Percentiles rank a stretch among this genome's conserved stretches.
Conservation (phyloP, 139 green algal species). For the Nannochloris sp. region DNA sequence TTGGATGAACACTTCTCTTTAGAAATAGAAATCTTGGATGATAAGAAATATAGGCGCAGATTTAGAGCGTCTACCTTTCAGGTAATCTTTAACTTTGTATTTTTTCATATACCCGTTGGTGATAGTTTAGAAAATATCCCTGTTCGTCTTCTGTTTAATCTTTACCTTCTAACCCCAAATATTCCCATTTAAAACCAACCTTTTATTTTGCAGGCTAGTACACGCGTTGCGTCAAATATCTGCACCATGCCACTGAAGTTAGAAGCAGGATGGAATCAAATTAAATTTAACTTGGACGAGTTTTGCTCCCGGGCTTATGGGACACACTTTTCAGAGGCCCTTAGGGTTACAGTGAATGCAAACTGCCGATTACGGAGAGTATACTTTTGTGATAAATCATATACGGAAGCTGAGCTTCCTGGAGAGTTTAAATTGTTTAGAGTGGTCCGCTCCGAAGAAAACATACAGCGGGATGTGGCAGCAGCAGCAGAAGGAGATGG, state of each 20-base stretch:
- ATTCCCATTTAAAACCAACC: too few relatives aligned
- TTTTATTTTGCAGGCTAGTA: slow-evolving; percentile 62
- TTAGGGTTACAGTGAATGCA: slow-evolving; percentile 88
- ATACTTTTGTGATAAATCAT: slow-evolving; percentile 94
- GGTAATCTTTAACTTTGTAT: slow-evolving; percentile 34
- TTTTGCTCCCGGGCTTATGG: slow-evolving; percentile 63
- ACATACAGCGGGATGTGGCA: too few relatives aligned
- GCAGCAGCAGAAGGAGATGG: not conserved
- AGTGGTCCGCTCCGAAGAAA: too few relatives aligned
- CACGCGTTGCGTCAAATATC: slow-evolving; percentile 93
- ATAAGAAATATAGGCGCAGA: slow-evolving; percentile 92
- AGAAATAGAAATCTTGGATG: slow-evolving; percentile 93
- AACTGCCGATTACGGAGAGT: slow-evolving; percentile 91
- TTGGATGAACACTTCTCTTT: slow-evolving; percentile 96
- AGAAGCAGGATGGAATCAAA: slow-evolving; percentile 95
- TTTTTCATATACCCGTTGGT: not conserved
- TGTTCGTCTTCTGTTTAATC: too few relatives aligned
- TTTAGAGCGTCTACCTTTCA: slow-evolving; percentile 98
- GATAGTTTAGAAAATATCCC: not conserved
- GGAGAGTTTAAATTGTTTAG: slow-evolving; percentile 78
- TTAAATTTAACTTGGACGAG: slow-evolving; percentile 92
- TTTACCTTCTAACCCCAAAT: too few relatives aligned
- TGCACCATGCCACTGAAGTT: slow-evolving; percentile 96
- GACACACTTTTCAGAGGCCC: slow-evolving; percentile 64
- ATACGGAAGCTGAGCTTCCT: slow-evolving; percentile 95